Percentiles rank a stretch among this genome's conserved stretches.
Evolutionary conservation across 1,284 basidiomycete genomes (phyloP).

Genomic region (Leccinum variabile): DNA sequence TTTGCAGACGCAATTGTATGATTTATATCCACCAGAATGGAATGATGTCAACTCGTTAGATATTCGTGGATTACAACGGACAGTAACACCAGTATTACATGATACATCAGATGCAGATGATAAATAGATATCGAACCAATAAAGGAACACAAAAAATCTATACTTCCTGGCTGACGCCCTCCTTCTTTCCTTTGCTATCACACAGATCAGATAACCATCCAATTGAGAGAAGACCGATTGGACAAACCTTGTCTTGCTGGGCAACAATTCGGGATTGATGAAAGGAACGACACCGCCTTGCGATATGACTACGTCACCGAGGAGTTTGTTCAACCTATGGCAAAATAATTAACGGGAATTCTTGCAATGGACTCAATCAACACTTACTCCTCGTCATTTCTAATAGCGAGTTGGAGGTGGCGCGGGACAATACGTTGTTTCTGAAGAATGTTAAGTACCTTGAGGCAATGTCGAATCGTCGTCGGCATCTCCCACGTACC

Average conservation of each 20-base stretch:
- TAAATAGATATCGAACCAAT: slow-evolving; percentile 28
- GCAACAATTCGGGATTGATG: slow-evolving; percentile 52
- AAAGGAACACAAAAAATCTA: slow-evolving; percentile 22
- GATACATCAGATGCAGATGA: slow-evolving; percentile 33
- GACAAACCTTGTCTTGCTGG: slow-evolving; percentile 44
- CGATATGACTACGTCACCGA: slow-evolving; percentile 85
- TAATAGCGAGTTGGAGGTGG: slow-evolving; percentile 87
- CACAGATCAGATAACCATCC: slow-evolving; percentile 1
- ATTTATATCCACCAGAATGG: background rate
- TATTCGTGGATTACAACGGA: slow-evolving; percentile 19
- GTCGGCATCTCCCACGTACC: slow-evolving; percentile 25
- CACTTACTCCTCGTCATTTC: slow-evolving; percentile 80
- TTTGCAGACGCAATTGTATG: background rate
- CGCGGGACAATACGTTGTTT: slow-evolving; percentile 92
- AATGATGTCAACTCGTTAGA: slow-evolving; percentile 3
- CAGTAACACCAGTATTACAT: slow-evolving; percentile 21
- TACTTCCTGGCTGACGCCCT: slow-evolving; percentile 35
- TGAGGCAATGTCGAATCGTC: background rate
- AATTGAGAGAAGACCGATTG: background rate
- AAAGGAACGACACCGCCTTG: slow-evolving; percentile 90
- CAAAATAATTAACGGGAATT: slow-evolving; percentile 8
- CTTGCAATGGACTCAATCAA: slow-evolving; percentile 21
- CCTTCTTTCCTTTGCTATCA: slow-evolving; percentile 37
- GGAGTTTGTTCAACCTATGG: slow-evolving; percentile 66
- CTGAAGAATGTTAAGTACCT: slow-evolving; percentile 20